phyloP scores from a whole-genome alignment of 495 filamentous ascomycete genomes.

The Rusavskia elegans region DNA sequence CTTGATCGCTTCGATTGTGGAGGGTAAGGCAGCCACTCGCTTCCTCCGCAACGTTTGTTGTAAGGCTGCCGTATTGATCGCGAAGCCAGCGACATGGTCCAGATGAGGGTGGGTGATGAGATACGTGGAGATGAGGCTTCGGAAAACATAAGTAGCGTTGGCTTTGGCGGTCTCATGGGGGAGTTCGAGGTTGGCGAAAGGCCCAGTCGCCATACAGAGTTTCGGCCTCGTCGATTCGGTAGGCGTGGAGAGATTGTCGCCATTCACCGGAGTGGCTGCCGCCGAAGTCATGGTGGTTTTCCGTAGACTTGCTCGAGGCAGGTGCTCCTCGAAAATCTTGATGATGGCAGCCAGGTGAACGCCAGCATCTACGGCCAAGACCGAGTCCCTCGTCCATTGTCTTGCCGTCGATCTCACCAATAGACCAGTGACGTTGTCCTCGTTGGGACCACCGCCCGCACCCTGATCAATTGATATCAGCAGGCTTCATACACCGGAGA shows the following conservation, averaged over 20 bases:
- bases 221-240: constrained; percentile 3
- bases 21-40: constrained; percentile 65
- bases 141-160: constrained; percentile 66
- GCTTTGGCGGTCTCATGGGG: constrained; percentile 43
- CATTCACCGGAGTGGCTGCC: not conserved
- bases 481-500: not conserved
- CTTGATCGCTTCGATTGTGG: constrained; percentile 77
- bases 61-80: constrained; percentile 78
- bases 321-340: constrained; percentile 46
- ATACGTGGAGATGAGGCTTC: constrained; percentile 66
- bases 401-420: constrained; percentile 69
- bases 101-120: constrained; percentile 90
- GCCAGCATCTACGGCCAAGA: constrained; percentile 84
- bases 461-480: constrained; percentile 38
- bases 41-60: constrained; percentile 61
- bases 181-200: constrained; percentile 62
- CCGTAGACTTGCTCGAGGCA: constrained; percentile 10
- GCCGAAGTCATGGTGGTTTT: not conserved
- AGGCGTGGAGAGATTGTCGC: not conserved
- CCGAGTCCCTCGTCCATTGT: constrained; percentile 60
- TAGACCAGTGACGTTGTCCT: constrained; percentile 78
- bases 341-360: constrained; percentile 75
- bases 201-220: constrained; percentile 24
- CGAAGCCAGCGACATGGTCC: constrained; percentile 81
- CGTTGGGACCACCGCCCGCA: constrained; percentile 74